These are phyloP conservation scores for Leptosphaerulina australis DNA, from an alignment of 2,329 filamentous ascomycete species.

Conservation along the genomic window DNA sequence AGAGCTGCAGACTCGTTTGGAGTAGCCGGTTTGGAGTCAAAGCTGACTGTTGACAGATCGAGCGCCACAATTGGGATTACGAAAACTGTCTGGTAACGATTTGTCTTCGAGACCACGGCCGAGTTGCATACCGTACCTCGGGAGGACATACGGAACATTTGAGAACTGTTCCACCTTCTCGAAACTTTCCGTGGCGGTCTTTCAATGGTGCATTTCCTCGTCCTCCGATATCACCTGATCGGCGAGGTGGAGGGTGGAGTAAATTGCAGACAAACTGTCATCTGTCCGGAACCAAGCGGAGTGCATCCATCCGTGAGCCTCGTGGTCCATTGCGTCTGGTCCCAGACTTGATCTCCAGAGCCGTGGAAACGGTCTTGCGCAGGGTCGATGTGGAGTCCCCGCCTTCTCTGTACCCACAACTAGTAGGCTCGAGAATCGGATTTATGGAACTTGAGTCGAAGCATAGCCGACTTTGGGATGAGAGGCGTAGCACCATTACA, in stretches of 20 bases:
- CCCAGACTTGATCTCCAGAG: conserved; percentile 13
- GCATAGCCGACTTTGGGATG: conserved; percentile 11
- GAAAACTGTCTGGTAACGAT: background rate
- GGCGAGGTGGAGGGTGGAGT: background rate
- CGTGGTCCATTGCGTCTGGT: background rate
- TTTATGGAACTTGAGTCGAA: conserved; percentile 3
- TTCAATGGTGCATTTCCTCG: background rate
- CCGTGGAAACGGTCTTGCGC: conserved; percentile 17
- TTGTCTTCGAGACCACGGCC: background rate
- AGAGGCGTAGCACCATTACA: background rate
- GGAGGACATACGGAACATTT: conserved; percentile 6
- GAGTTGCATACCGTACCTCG: conserved; percentile 1
- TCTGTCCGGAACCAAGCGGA: conserved; percentile 2
- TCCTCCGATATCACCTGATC: background rate
- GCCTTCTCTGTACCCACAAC: conserved; percentile 14
- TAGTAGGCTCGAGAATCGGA: conserved; percentile 3
- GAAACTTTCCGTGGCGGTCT: background rate
- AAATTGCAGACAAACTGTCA: background rate
- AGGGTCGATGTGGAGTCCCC: conserved; percentile 33
- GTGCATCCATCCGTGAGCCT: background rate
- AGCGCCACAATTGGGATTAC: background rate
- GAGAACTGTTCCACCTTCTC: background rate
- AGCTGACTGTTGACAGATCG: background rate
- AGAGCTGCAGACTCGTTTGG: background rate
- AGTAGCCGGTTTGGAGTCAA: background rate